Conservation (phyloP, 345 rosid genomes). For the Sisymbrium irio region DNA sequence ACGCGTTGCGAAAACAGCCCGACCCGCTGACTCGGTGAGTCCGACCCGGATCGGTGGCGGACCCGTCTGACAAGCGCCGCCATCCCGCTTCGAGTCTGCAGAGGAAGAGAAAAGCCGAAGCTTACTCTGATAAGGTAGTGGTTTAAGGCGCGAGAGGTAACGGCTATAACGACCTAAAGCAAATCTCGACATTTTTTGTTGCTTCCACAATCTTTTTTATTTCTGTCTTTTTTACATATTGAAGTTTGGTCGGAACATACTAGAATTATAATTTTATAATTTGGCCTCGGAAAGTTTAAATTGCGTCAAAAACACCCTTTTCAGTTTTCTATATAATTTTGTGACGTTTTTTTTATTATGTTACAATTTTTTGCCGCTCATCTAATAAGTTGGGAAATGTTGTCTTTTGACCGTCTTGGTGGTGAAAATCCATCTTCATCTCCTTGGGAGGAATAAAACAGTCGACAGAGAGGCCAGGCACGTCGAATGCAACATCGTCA, state of each 20-base stretch:
- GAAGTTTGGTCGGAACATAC: neutral
- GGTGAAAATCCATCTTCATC: slow-evolving; percentile 42
- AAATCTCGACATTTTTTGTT: slow-evolving; percentile 13
- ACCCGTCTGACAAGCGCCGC: slow-evolving; percentile 18
- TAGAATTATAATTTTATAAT: neutral
- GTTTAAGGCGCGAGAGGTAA: slow-evolving; percentile 38
- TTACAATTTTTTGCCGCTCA: neutral
- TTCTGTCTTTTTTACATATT: neutral
- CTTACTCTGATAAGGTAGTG: neutral
- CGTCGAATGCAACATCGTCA: slow-evolving; percentile 85
- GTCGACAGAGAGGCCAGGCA: slow-evolving; percentile 71
- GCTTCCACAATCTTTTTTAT: neutral
- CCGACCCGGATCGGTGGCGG: slow-evolving; percentile 73
- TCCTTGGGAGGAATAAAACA: slow-evolving; percentile 90
- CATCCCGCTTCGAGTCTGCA: slow-evolving; percentile 25
- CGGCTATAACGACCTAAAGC: slow-evolving; percentile 42
- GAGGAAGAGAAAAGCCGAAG: slow-evolving; percentile 23
- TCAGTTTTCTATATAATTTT: neutral
- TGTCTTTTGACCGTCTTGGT: slow-evolving; percentile 18
- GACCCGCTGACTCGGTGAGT: slow-evolving; percentile 73
- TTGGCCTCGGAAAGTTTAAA: slow-evolving; percentile 2
- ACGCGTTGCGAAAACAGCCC: slow-evolving; percentile 83
- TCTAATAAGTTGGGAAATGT: slow-evolving; percentile 12
- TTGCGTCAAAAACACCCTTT: neutral
- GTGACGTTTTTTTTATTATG: neutral